phyloP scores from a whole-genome alignment of 2,329 filamentous ascomycete species.

The Fusarium sp. region DNA sequence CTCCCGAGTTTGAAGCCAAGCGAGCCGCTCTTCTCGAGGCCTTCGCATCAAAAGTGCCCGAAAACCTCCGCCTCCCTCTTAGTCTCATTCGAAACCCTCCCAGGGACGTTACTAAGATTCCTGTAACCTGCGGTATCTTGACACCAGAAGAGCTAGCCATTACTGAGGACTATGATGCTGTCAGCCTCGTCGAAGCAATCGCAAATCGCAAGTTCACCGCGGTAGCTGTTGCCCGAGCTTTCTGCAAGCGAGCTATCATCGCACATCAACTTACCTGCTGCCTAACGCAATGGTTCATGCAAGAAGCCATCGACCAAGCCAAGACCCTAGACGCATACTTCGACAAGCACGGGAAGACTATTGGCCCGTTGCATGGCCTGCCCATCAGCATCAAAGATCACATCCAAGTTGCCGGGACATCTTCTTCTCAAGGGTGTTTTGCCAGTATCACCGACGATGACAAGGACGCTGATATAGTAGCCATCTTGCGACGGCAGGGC shows the following conservation, averaged over 20 bases:
- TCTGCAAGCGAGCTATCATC: conserved; percentile 38
- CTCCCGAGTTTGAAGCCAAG: conserved; percentile 44
- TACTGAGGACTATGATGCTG: conserved; percentile 4
- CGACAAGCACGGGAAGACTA: not conserved
- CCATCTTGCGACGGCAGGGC: conserved; percentile 69
- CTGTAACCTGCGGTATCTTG: conserved; percentile 2
- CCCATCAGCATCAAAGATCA: conserved; percentile 43
- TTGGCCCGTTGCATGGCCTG: conserved; percentile 34
- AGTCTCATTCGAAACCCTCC: conserved; percentile 21
- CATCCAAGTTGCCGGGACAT: conserved; percentile 30
- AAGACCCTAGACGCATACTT: conserved; percentile 26
- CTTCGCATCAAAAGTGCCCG: conserved; percentile 53
- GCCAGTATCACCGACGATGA: conserved; percentile 26
- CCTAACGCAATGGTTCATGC: conserved; percentile 40
- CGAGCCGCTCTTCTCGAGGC: conserved; percentile 47
- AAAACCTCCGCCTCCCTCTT: conserved; percentile 47
- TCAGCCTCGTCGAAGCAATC: conserved; percentile 7
- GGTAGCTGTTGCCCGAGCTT: conserved; percentile 12
- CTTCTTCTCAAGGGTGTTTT: conserved; percentile 23
- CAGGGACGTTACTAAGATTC: conserved; percentile 1
- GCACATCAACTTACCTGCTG: conserved; percentile 40
- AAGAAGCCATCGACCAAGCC: conserved; percentile 30
- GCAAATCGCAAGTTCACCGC: conserved; percentile 6
- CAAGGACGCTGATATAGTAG: conserved; percentile 57
- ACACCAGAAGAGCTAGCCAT: conserved; percentile 6